Base-by-base conservation (phyloP, 2,329 filamentous ascomycete genomes). In the Phialocephala sp. region DNA sequence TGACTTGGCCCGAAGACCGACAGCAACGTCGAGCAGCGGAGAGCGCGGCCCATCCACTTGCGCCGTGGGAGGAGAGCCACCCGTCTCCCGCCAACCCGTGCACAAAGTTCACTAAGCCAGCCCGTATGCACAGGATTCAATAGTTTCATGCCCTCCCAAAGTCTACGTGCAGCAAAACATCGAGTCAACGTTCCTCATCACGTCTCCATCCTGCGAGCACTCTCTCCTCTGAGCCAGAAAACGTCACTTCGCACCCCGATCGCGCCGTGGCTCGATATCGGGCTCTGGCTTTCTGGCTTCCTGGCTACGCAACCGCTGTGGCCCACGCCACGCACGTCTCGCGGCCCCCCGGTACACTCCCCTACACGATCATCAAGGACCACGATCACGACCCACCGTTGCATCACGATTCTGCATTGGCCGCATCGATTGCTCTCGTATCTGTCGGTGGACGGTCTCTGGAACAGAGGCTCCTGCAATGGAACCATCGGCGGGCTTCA, bases 61-160 rank as follows among this genome's bases (percentile, higher is more conserved):
- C 6, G 12, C 41, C 41, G 15, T 43, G 14, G 18, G 15, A 43
- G 15, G 41, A 43, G 15, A 43, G 41, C 41, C 41, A 43, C 41
- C 41, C 41, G 41, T 18, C 11, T 41, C 15, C 11, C 11, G 15
- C 3, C 11, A 43, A n/a, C 15, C 15, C 41, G 41, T 32, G 27
- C 27, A n/a, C 12, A 43, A 15, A 43, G 12, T 15, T 43, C 12
- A 43, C 45, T 50, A 50, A 50, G 45, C 45, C 45, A 50, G 45
- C 45, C 45, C 45, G 22, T 50, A 50, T 50, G 45, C 45, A 50
- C 45, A 5, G 45, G 11, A 22, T 50, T 50, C 45, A 50, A 50
- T 50, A 50, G 45, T 50, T 50, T 50, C 45, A 50, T 50, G 45
- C 24, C 8, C 15, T 27, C 22, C 22, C 43, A n/a, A 20, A 47